Base-by-base conservation (phyloP, 176 grass and related monocot species). In the Rhynchospora tenuis region DNA sequence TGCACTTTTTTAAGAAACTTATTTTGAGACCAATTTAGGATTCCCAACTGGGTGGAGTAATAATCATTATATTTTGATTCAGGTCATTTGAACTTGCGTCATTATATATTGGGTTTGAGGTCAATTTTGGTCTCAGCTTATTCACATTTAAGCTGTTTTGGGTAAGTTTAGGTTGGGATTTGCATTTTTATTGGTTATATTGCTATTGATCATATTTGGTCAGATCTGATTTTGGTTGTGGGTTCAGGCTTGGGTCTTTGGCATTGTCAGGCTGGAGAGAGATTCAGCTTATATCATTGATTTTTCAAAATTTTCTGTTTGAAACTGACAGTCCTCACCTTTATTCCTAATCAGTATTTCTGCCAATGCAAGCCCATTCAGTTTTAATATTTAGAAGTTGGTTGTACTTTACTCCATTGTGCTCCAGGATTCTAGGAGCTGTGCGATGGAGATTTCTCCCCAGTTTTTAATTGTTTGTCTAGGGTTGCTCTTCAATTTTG, bases 1-100 rank as follows among this genome's bases (percentile, higher is more conserved):
- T 98, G 88, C 71, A 24, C 9, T 13, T 73, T 55, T 52, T 77
- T 79, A 44, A 26, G 1, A 26, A 64, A 66, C 7, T 23, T 80
- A 60, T 65, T 74, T n/a, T 26, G 19, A 51, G 70, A 38, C 27
- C 20, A 3, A 12, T 74, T 72, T 42, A 72, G 43, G 38, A 6
- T 48, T 48, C 42, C 44, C 2, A n/a, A 47, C 68, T 71, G 67
- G 9, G 6, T 71, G 42, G 16, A 47, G 38, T 44, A 45, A 22
- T 38, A 46, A 11, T 19, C 4, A 46, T 46, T n/a, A 47, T 44
- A 45, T 23, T 71, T 47, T 20, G 19, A 44, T 46, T 73, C 20
- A 73, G 45, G 44, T 50, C 70, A 73, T 73, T 50, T 73, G 10
- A 12, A 9, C 14, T 74, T 9, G 11, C 27, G 23, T 28, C 23